Base-by-base conservation (phyloP, 208 protist genomes). In the Acanthamoeba culbertsoni region DNA sequence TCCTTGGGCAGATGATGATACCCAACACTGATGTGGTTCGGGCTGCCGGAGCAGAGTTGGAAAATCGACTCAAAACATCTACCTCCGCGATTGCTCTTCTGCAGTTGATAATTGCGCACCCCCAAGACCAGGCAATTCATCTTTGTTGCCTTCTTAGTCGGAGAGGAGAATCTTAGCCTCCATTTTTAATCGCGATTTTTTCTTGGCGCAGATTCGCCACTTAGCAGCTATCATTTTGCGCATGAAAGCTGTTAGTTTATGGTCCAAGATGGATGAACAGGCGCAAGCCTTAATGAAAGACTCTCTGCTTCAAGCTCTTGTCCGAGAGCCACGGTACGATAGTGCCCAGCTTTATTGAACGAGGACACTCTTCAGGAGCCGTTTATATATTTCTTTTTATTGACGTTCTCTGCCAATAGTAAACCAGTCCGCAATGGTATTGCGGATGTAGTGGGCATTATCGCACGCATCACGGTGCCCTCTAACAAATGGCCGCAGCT, bases 1-100 rank as follows among this genome's bases (percentile, higher is more conserved):
- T 90, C 37, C 37, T 90, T 3, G 35, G 23, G n/a, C 46, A 90
- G 82, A 40, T 90, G 51, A 59, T 90, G 53, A 48, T 68, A 12
- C 82, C 82, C 51, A 68, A 90, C 82, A 90, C 82, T 23, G 82
- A 90, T 26, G 53, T 65, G 18, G 55, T 90, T 12, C 82, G 82
- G 6, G 53, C 46, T 14, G 82, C 82, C 82, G 82, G 82, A 90
- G 55, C 28, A 35, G 82, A 90, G 53, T 53, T 90, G 10, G 55
- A 90, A 42, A 68, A 40, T 23, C 46, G 82, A n/a, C 82, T 90
- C 31, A 43, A 59, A 31, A 68, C 46, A 31, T 28, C 51, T 20
- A 23, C 53, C 46, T 40, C 82, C 12, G 82, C 55, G 16, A 28
- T 68, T 16, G 82, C 37, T 7, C 55, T 90, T 20, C 82, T 90